Base-by-base conservation (phyloP, 179 eudicot genomes). In the Dionaea muscipula region DNA sequence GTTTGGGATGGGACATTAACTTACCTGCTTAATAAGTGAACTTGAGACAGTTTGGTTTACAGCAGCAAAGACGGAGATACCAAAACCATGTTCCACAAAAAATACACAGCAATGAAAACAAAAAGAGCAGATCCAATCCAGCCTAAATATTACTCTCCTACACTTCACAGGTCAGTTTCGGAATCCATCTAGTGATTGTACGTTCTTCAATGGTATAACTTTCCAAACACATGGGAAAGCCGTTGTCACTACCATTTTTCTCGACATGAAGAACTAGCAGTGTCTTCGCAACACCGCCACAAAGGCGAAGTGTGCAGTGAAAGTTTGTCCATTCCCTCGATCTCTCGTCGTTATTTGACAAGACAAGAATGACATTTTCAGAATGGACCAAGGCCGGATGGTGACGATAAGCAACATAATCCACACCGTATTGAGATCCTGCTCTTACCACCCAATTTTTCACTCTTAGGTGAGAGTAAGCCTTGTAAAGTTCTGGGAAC, bases 321-420 rank as follows among this genome's bases (percentile, higher is more conserved):
- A 65, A 57, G 53, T 84, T 82, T 20, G 82, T 74, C 95, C 86
- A 83, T 13, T 72, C 76, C 57, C 60, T 76, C 56, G 78, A 68
- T 43, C 85, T 65, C 38, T 53, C 71, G 28, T 61, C 61, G 20
- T 41, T 66, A 52, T 55, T 69, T 6, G 80, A 71, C 7, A 73
- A 62, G 21, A 79, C 78, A 69, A 83, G 63, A 59, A 86, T 77
- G 0, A 77, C 79, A 65, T 76, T 80, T 41, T 80, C 91, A 16
- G 87, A 71, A 68, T 85, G 91, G 43, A 85, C 81, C 26, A 86
- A 16, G 16, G 73, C 69, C 9, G 83, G 87, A 73, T 78, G 91
- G 39, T 83, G 91, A 35, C 78, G 76, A 52, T 85, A 83, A 25
- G 78, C 80, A 49, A 82, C 78, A 57, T 70, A 80, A 52, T 81